Evolutionary conservation across 495 filamentous ascomycete genomes (phyloP).

Genomic region (Annulohypoxylon nitens): DNA sequence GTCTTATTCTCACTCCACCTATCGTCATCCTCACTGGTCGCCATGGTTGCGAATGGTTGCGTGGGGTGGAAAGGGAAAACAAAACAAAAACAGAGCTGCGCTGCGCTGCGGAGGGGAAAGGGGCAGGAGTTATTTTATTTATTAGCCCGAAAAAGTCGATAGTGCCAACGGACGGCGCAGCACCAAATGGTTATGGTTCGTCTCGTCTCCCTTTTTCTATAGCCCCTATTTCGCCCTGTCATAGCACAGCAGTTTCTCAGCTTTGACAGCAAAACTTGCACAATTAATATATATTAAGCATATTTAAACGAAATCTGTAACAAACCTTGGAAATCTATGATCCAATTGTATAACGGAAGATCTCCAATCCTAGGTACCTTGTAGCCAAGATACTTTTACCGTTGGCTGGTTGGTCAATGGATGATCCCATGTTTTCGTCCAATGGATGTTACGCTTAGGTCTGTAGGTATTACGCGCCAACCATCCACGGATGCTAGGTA

Average conservation of each 20-base stretch:
- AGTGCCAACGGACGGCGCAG: neutral
- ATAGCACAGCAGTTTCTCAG: neutral
- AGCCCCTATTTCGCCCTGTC: neutral
- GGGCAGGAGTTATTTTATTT: neutral
- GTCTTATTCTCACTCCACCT: conserved; percentile 24
- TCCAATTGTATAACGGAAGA: neutral
- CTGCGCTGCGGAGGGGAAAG: neutral
- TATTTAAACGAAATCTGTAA: neutral
- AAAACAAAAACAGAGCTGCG: too few species aligned
- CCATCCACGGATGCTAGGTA: neutral
- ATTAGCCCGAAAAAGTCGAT: neutral
- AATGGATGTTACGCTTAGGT: neutral
- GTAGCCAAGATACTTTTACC: neutral
- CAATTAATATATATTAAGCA: conserved; percentile 1
- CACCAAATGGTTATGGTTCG: neutral
- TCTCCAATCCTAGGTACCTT: neutral
- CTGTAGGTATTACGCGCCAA: neutral
- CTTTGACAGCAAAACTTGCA: neutral
- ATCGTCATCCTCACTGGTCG: conserved; percentile 3
- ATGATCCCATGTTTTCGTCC: neutral
- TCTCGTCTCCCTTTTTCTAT: neutral
- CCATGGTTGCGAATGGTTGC: neutral
- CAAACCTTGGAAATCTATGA: neutral
- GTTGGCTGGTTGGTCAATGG: conserved; percentile 1
- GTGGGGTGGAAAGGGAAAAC: neutral